Evolutionary conservation across 2,329 filamentous ascomycete species (phyloP).

Genomic region (Aspergillus vadensis): DNA sequence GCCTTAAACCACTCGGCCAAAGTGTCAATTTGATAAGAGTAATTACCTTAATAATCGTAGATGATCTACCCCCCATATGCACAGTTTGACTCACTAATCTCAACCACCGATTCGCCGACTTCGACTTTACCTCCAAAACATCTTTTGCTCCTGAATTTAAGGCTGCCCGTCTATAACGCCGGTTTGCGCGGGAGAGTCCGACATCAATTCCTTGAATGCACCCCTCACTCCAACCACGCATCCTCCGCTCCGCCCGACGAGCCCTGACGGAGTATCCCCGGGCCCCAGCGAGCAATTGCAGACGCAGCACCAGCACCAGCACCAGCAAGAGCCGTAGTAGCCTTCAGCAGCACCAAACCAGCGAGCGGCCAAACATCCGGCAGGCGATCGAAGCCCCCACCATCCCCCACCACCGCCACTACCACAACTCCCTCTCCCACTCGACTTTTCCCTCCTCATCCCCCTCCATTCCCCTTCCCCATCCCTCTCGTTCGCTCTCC

Average conservation of each 20-base stretch:
- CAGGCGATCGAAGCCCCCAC: slow-evolving; percentile 12
- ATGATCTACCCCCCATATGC: no score
- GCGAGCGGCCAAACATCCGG: slow-evolving; percentile 3
- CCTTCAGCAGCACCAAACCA: neutral
- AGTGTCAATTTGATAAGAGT: neutral
- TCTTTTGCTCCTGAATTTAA: neutral
- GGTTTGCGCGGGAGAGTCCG: neutral
- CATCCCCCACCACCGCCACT: slow-evolving; percentile 22
- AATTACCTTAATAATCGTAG: rapidly evolving
- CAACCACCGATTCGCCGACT: neutral
- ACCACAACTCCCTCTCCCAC: slow-evolving; percentile 11
- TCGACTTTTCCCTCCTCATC: slow-evolving; percentile 14
- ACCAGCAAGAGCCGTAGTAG: slow-evolving; percentile 10
- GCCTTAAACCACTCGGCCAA: slow-evolving; percentile 5
- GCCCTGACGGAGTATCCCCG: slow-evolving; percentile 24
- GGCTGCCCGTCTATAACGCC: neutral
- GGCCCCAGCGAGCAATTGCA: neutral
- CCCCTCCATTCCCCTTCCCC: neutral
- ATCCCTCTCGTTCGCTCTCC: slow-evolving; percentile 2
- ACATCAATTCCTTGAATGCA: slow-evolving; percentile 31
- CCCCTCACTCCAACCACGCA: slow-evolving; percentile 23
- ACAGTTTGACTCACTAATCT: neutral
- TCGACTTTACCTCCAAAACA: neutral
- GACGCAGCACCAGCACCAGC: slow-evolving; percentile 8
- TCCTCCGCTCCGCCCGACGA: slow-evolving; percentile 32